Evolutionary conservation across 371 early-diverging fungal species (phyloP).

Genomic region (Blakeslea trispora): DNA sequence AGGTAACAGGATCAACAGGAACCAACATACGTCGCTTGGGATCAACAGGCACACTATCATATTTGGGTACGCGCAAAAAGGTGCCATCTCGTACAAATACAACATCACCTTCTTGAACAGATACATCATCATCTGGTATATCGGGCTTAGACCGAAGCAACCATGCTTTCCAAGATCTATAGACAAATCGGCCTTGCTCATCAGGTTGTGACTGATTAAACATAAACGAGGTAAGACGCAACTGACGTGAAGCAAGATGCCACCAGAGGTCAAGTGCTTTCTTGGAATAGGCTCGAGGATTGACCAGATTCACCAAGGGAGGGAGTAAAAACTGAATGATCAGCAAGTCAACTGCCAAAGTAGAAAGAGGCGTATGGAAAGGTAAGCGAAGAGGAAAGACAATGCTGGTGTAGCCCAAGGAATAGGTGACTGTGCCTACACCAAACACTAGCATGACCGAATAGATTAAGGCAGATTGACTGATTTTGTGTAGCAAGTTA

Average conservation of each 20-base stretch:
- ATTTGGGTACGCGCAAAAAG: slow-evolving; percentile 69
- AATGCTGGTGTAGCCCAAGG: slow-evolving; percentile 35
- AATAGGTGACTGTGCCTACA: slow-evolving; percentile 63
- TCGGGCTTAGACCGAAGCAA: slow-evolving; percentile 23
- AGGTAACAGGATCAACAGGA: slow-evolving; percentile 65
- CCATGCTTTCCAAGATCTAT: slow-evolving; percentile 17
- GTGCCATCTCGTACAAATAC: slow-evolving; percentile 65
- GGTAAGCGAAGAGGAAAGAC: slow-evolving; percentile 57
- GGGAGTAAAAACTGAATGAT: slow-evolving; percentile 78
- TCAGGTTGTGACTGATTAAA: slow-evolving; percentile 69
- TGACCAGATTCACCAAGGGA: slow-evolving; percentile 55
- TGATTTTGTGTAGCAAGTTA: slow-evolving; percentile 78
- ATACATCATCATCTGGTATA: slow-evolving; percentile 31
- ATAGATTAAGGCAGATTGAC: slow-evolving; percentile 80
- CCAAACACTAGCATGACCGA: slow-evolving; percentile 68
- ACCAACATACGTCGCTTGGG: slow-evolving; percentile 73
- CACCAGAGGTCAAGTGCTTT: slow-evolving; percentile 67
- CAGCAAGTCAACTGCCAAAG: slow-evolving; percentile 69
- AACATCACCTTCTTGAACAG: slow-evolving; percentile 41
- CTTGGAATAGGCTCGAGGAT: slow-evolving; percentile 57
- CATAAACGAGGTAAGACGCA: slow-evolving; percentile 85
- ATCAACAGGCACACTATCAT: slow-evolving; percentile 70
- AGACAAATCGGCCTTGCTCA: slow-evolving; percentile 48
- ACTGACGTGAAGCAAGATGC: slow-evolving; percentile 58
- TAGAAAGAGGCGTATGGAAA: slow-evolving; percentile 49